A percentile compares a stretch with the other conserved stretches of the same genome.
These are phyloP conservation scores for Metschnikowia lachancei DNA, from an alignment of 805 yeast species.

Conservation along the genomic window DNA sequence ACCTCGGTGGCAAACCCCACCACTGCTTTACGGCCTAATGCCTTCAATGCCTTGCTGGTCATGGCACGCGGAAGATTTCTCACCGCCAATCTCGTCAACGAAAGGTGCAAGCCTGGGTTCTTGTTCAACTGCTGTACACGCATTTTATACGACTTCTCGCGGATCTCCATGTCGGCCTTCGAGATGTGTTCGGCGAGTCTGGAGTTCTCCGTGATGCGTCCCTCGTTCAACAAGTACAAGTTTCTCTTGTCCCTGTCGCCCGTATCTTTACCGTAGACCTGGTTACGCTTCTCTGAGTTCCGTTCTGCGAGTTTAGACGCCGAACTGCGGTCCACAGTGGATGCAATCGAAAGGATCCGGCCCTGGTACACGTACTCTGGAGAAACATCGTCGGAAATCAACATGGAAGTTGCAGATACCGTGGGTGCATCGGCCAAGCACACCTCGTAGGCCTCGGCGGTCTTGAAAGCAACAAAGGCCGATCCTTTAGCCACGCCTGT, in stretches of 20 bases:
- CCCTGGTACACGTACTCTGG: constrained; percentile 90
- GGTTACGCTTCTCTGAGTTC: constrained; percentile 70
- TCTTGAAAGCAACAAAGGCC: constrained; percentile 85
- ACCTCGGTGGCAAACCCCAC: constrained; percentile 93
- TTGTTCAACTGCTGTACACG: constrained; percentile 88
- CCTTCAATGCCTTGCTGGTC: constrained; percentile 84
- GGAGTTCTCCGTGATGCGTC: constrained; percentile 79
- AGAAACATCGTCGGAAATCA: constrained; percentile 89
- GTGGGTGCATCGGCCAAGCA: constrained; percentile 82
- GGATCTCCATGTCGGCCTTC: constrained; percentile 72
- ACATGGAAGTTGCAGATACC: constrained; percentile 55
- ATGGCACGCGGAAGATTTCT: constrained; percentile 91
- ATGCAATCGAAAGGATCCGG: constrained; percentile 76
- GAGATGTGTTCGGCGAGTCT: constrained; percentile 69
- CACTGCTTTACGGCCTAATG: constrained; percentile 89
- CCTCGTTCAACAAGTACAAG: constrained; percentile 85
- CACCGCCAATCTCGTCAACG: constrained; percentile 92
- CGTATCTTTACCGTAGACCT: constrained; percentile 74
- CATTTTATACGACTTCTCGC: constrained; percentile 82
- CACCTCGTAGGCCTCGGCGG: constrained; percentile 57
- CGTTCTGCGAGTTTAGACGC: constrained; percentile 73
- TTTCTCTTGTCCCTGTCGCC: constrained; percentile 81
- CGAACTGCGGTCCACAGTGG: constrained; percentile 83
- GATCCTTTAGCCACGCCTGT: constrained; percentile 90
- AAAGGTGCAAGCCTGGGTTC: constrained; percentile 86